phyloP scores from a whole-genome alignment of 352 stramenopile species.

The Phytophthora agathidicida region DNA sequence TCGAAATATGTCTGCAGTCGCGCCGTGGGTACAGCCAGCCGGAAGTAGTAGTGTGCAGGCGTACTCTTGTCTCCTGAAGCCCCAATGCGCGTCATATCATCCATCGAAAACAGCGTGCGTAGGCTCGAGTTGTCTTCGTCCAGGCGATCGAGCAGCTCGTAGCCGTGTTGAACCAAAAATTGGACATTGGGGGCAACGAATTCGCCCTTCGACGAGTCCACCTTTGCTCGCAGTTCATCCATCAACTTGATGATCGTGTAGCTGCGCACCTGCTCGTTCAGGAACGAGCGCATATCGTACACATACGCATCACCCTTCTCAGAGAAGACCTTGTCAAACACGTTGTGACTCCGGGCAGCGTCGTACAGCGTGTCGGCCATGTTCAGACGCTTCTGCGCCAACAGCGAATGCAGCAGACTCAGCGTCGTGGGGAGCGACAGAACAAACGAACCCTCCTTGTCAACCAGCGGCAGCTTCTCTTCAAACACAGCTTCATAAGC shows the following conservation, averaged over 20 bases:
- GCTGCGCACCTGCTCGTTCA: constrained; percentile 59
- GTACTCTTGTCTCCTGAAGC: constrained; percentile 25
- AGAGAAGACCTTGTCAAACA: constrained; percentile 62
- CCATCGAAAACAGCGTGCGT: constrained; percentile 82
- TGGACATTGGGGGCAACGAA: constrained; percentile 58
- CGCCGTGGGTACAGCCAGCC: constrained; percentile 45
- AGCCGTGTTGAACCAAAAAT: constrained; percentile 78
- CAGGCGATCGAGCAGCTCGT: constrained; percentile 79
- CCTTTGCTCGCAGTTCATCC: constrained; percentile 52
- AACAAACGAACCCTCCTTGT: constrained; percentile 67
- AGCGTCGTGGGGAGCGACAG: constrained; percentile 63
- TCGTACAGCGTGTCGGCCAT: constrained; percentile 77
- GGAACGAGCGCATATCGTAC: constrained; percentile 73
- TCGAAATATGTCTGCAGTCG: constrained; percentile 68
- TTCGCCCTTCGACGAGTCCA: constrained; percentile 42
- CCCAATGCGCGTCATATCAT: constrained; percentile 76
- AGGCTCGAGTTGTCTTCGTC: constrained; percentile 71
- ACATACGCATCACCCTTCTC: constrained; percentile 50
- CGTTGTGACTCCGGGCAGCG: constrained; percentile 47
- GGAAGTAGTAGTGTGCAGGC: constrained; percentile 65
- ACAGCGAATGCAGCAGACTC: constrained; percentile 71
- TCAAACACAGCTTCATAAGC: constrained; percentile 77
- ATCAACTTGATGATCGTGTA: constrained; percentile 72
- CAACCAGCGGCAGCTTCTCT: constrained; percentile 56
- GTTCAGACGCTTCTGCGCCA: constrained; percentile 62